Base-by-base conservation (phyloP, 129 eudicot genomes). In the Lonicera japonica region DNA sequence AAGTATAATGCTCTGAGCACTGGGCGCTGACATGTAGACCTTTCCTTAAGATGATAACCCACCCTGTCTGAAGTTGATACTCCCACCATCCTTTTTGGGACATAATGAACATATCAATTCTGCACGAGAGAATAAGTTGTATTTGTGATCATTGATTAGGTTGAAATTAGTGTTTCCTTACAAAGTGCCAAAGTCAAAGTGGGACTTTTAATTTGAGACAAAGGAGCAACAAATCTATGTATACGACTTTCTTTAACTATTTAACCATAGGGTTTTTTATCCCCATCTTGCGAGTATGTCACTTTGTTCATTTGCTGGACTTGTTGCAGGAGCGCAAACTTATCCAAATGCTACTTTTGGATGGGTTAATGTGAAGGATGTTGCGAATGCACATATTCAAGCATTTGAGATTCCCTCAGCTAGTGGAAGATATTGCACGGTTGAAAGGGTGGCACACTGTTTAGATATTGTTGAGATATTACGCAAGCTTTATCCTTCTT, bases 321-420 rank as follows among this genome's bases (percentile, higher is more conserved):
- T 50, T 50, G 16, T 14, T 17, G 20, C 25, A 66, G 71, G 71
- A 45, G 15, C 71, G 8, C 25, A 54, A 23, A 29, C 51, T 1
- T 66, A 66, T 66, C 71, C 63, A 38, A 66, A 66, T 29, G 25
- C 14, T 18, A 50, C 54, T 1, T 54, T 54, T 4, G 51, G 25
- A 11, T 56, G 64, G 65, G 65, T 58, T 13, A 20, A 68, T 45
- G 50, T 68, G 10, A 54, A 68, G 50, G 65, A 68, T 58, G 65
- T 57, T 8, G 56, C 65, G 1, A 29, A 58, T 12, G 73, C 73
- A 17, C 73, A 68, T 58, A 58, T 68, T 12, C 43, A 11, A 22
- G 64, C 57, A 23, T 58, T 68, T 21, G 73, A 68, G 73, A 58
- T 5, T 21, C 65, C 73, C n/a, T 56, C 73, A 0, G 73, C 73